Evolutionary conservation across 225 moss, liverwort and hornwort species (phyloP), one percentile per base, ranked within the genome.

Genomic region (Physcomitrium patens): DNA sequence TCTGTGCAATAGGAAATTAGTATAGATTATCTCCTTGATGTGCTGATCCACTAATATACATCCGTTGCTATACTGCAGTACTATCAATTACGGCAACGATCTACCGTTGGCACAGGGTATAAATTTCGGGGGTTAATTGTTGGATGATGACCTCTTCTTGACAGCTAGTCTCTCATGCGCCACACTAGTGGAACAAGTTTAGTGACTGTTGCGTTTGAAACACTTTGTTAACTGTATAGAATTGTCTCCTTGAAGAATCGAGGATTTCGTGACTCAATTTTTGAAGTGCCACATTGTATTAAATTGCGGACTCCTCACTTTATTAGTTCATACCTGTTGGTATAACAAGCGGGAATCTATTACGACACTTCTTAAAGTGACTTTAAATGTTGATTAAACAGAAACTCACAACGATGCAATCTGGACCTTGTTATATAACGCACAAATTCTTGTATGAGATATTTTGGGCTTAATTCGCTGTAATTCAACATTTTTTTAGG

Each of bases 21-120:
- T 8, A 0, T 49, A 22, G 48, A 43, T 51, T 10, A 18, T 11
- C 28, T 79, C 1, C 11, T 68, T 19, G 59, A 2, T 43, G 22
- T 45, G 49, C 57, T 37, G 7, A 37, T 46, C 60, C 63, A 64
- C 50, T 82, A n/a, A 69, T 37, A 48, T 68, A 63, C 56, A 15
- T 27, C 56, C 42, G 69, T 66, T 50, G 24, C 15, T 65, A 80
- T 44, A 48, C 19, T 87, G 90, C 92, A 92, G 89, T 66, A 93
- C 90, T 52, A 84, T 89, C 78, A 96, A 93, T 66, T 93, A 60
- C 60, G 79, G 96, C 7, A 87, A 79, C 46, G 90, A 89, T 41
- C 78, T 96, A 49, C 96, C 96, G 17, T 83, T 93, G 58, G 96
- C 96, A 49, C 93, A 93, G 73, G 96, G 93, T 67, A 96, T 96